Base-by-base conservation (phyloP, 140 eudicot species). In the Oenanthe javanica region DNA sequence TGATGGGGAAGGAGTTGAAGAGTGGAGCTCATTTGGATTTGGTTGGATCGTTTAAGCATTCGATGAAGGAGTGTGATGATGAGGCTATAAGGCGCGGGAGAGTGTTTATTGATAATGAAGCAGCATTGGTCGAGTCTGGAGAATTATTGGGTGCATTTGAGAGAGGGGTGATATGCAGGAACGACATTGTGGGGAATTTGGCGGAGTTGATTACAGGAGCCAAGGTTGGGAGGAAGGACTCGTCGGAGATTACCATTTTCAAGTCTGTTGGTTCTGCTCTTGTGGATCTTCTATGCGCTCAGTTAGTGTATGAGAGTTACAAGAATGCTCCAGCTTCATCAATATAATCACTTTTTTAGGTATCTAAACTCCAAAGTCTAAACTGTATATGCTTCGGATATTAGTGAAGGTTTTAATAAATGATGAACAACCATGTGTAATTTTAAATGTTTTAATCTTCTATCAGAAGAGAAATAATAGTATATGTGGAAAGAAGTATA, bases 61-160 rank as follows among this genome's bases (percentile, higher is more conserved):
- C 91, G 14, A 94, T 94, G 98, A 89, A 70, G 87, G 98, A 94
- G 87, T 94, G 98, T 54, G 98, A 94, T 46, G 97, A 90, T 82
- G 96, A 94, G 78, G 96, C 94, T 25, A 27, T 92, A 76, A 78
- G 66, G 89, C 83, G 86, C 79, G 96, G 97, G 69, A 86, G 91
- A 79, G 96, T 94, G 71, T 94, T 86, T 83, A 87, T 94, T 23
- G 98, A 92, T 75, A 89, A 84, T 81, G 92, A 84, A 72, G 92
- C 86, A 38, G 97, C 98, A 42, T 14, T 78, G 80, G 91, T 81
- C 79, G 98, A 94, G 90, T 92, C 96, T 1, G 98, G 98, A 49
- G 97, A 94, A 85, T 43, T 94, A 87, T 94, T 94, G 45, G 93
- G 98, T 43, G 98, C 97, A 51, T 90, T 93, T 73, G 92, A 87